Evolutionary conservation across 2,329 filamentous ascomycete species (phyloP).

Genomic region (Tolypocladium guangdongense): DNA sequence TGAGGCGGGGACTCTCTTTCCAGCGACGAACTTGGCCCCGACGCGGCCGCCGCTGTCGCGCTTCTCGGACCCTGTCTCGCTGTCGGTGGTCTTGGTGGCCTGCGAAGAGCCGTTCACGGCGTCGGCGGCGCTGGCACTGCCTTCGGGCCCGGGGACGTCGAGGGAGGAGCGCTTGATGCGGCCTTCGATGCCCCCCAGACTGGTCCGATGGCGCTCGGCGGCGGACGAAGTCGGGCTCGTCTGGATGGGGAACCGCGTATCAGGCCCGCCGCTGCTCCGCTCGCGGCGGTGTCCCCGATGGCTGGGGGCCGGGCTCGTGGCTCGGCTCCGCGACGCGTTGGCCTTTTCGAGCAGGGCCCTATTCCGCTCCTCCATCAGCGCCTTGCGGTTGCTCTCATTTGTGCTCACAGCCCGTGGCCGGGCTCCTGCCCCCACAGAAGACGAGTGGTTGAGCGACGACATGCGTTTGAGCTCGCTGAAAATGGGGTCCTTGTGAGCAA

Average conservation of each 20-base stretch:
- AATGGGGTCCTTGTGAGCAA: conserved; percentile 87
- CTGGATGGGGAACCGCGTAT: conserved; percentile 76
- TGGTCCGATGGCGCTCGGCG: conserved; percentile 38
- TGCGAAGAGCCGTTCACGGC: conserved; percentile 31
- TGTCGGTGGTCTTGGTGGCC: conserved; percentile 9
- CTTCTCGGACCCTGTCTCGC: conserved; percentile 35
- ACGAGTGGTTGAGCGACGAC: conserved; percentile 56
- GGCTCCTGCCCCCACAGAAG: conserved; percentile 37
- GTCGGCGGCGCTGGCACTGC: conserved; percentile 26
- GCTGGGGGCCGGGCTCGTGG: conserved; percentile 59
- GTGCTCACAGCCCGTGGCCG: conserved; percentile 83
- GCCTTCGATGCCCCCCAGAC: conserved; percentile 37
- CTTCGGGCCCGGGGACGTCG: conserved; percentile 61
- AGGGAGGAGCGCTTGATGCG: conserved; percentile 55
- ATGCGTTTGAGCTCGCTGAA: conserved; percentile 94
- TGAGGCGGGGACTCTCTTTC: conserved; percentile 27
- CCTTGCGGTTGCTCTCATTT: conserved; percentile 89
- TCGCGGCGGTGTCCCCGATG: conserved; percentile 62
- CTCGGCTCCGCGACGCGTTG: conserved; percentile 56
- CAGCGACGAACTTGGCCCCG: conserved; percentile 34
- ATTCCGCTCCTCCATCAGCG: conserved; percentile 87
- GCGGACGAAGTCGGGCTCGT: conserved; percentile 44
- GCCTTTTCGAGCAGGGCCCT: conserved; percentile 64
- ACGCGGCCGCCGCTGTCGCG: conserved; percentile 49
- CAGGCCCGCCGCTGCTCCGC: conserved; percentile 60